These are phyloP conservation scores for Dacryopinax spathularia DNA, from an alignment of 768 basidiomycete species.

Conservation along the genomic window DNA sequence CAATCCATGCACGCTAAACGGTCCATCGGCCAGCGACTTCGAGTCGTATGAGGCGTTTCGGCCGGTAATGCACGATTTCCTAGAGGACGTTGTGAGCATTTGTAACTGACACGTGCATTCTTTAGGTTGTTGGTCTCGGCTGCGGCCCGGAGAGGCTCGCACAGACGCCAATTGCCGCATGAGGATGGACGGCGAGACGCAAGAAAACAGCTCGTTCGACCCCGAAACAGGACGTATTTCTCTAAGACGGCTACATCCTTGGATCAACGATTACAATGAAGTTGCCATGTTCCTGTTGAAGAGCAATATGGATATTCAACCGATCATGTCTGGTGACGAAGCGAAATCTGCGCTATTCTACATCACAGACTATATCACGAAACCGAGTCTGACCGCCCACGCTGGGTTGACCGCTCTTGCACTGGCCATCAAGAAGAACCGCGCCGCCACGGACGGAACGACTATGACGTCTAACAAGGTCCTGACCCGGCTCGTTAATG, in stretches of 20 bases:
- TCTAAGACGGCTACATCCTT: slow-evolving; percentile 25
- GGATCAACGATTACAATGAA: slow-evolving; percentile 33
- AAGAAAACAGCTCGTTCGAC: slow-evolving; percentile 17
- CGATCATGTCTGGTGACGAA: slow-evolving; percentile 28
- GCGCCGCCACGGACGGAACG: no score
- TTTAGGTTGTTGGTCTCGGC: not conserved
- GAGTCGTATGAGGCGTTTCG: no score
- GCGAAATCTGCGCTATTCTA: slow-evolving; percentile 35
- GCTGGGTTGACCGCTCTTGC: no score
- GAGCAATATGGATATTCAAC: slow-evolving; percentile 38
- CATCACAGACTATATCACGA: slow-evolving; percentile 41
- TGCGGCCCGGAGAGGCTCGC: not conserved
- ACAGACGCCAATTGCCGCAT: not conserved
- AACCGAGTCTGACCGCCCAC: no score
- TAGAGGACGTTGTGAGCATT: no score
- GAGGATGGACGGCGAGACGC: not conserved
- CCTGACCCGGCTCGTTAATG: no score
- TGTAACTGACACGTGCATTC: not conserved
- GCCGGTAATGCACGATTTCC: no score
- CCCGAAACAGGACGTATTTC: slow-evolving; percentile 10
- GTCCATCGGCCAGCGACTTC: no score
- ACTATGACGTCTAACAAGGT: no score
- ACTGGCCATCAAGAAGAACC: no score
- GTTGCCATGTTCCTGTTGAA: slow-evolving; percentile 26
- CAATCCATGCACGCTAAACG: no score